Conservation (phyloP, 148 eudicot species). For the Vaccinium myrtillus region DNA sequence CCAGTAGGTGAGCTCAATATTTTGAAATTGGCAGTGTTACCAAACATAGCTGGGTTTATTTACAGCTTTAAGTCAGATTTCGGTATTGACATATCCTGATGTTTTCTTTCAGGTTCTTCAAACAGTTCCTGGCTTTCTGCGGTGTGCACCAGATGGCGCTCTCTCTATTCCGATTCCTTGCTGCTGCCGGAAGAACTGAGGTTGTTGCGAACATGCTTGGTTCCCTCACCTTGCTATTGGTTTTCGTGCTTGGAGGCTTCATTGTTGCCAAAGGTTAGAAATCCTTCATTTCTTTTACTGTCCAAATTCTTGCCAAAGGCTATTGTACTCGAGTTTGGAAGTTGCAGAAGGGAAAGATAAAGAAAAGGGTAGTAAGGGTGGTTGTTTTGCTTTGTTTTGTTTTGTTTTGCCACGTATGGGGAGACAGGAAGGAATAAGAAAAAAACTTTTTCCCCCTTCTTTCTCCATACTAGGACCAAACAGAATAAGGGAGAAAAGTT, state of each 20-base stretch:
- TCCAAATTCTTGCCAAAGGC: not conserved
- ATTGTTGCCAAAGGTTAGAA: slow-evolving; percentile 27
- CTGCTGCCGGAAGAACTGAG: slow-evolving; percentile 8
- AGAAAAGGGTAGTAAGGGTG: not conserved
- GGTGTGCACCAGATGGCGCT: slow-evolving; percentile 15
- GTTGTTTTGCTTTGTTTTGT: not conserved
- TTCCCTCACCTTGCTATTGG: slow-evolving; percentile 16
- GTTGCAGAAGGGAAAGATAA: not conserved
- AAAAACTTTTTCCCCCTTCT: not conserved
- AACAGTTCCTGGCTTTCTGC: slow-evolving; percentile 13
- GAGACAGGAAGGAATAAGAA: not conserved
- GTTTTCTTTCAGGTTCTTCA: slow-evolving; percentile 13
- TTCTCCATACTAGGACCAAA: not conserved
- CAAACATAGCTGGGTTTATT: not conserved
- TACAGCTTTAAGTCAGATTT: not conserved
- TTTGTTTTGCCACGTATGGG: not conserved
- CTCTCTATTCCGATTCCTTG: slow-evolving; percentile 14
- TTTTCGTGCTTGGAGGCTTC: slow-evolving; percentile 18
- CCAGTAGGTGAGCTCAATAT: slow-evolving; percentile 22
- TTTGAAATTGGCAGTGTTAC: not conserved
- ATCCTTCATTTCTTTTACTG: not conserved
- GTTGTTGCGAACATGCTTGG: slow-evolving; percentile 10
- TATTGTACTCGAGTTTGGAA: not conserved
- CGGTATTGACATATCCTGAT: not conserved
- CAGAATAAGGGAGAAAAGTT: not conserved